Base-by-base conservation (phyloP, 1,284 basidiomycete genomes). In the Puccinia hordei region DNA sequence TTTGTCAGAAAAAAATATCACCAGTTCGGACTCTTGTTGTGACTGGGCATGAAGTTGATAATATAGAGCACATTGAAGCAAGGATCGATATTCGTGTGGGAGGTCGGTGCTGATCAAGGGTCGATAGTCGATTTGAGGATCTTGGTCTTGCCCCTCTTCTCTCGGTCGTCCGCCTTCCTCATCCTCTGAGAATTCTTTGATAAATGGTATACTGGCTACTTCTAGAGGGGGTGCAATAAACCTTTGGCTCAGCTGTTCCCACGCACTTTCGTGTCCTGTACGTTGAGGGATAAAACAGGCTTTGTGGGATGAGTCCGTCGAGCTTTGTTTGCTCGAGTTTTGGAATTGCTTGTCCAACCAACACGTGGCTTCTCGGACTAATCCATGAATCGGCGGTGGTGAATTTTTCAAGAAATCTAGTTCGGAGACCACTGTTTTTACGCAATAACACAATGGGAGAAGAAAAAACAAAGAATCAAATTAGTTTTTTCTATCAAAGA, bases 291-390 rank as follows among this genome's bases (percentile, higher is more conserved):
- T 24, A 59, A 73, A 73, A 65, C 33, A 30, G 4, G 55, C n/a
- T 30, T 41, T 27, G 3, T 49, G 22, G 17, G 19, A 4, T 41
- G 38, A 41, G 38, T 19, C 12, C 27, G 33, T 24, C n/a, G 19
- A n/a, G 1, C 13, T 51, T 19, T 38, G 41, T n/a, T 35, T 46
- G 38, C n/a, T 17, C n/a, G 53, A 57, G 33, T 65, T 75, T 59
- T 75, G 55, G 35, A 77, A 77, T 53, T 77, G 75, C 33, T 51
- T 33, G 30, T 77, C 75, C 41, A 77, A 44, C 75, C 75, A 77
- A 24, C 38, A 35, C 24, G 75, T 77, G 35, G 75, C 75, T 66
- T 77, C 75, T 66, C 53, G 38, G 22, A 68, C 75, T 51, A 68
- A 51, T 41, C 63, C 75, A 53, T 63, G n/a, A 22, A 77, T 66